Conservation (phyloP, 179 eudicot species). For the Beta corolliflora region DNA sequence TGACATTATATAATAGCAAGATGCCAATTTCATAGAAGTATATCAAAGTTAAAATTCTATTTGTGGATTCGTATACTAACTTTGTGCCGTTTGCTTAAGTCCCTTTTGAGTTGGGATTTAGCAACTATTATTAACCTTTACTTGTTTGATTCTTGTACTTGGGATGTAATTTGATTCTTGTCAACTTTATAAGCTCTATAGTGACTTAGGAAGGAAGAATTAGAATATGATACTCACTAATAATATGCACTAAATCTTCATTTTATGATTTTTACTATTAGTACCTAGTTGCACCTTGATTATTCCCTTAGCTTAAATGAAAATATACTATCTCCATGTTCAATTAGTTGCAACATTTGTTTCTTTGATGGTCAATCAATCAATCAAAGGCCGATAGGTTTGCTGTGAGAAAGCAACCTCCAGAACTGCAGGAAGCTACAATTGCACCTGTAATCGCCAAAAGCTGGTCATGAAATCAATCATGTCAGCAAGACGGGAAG, state of each 20-base stretch:
- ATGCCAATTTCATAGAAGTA: not conserved
- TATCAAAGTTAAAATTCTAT: not conserved
- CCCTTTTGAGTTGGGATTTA: constrained; percentile 7
- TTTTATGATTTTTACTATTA: not conserved
- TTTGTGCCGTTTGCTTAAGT: constrained; percentile 5
- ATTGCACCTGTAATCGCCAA: too few relatives aligned
- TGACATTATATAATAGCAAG: not conserved
- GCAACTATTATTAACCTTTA: constrained; percentile 10
- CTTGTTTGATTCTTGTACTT: not conserved
- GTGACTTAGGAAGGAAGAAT: constrained; percentile 1
- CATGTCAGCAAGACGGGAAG: too few relatives aligned
- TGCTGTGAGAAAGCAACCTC: too few relatives aligned
- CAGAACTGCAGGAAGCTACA: too few relatives aligned
- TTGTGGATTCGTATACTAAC: not conserved
- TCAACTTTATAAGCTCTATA: not conserved
- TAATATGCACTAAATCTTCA: not conserved
- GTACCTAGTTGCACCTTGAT: too few relatives aligned
- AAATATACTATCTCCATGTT: too few relatives aligned
- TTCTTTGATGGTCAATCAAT: too few relatives aligned
- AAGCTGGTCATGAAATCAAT: too few relatives aligned
- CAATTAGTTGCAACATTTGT: too few relatives aligned
- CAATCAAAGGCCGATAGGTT: too few relatives aligned
- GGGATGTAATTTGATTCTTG: not conserved
- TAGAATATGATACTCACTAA: not conserved
- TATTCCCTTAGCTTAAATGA: too few relatives aligned